Evolutionary conservation across 192 early-diverging fungal species (phyloP).

Genomic region (Helicostylum pulchrum): DNA sequence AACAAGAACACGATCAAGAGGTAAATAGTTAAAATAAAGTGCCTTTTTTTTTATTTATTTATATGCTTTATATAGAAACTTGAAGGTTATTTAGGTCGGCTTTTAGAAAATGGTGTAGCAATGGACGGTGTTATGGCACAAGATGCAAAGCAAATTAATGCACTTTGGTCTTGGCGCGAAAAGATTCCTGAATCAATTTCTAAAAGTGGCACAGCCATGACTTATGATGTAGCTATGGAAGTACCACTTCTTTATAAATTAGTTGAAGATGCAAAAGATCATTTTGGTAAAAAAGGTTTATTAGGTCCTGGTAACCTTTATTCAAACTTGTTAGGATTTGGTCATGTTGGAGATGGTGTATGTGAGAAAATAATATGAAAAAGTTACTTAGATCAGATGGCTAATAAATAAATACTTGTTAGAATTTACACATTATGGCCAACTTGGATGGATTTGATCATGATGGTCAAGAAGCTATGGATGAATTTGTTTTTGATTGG

Average conservation of each 20-base stretch:
- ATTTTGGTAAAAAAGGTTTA: constrained; percentile 55
- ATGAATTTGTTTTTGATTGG: constrained; percentile 90
- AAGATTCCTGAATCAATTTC: constrained; percentile 87
- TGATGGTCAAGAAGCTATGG: constrained; percentile 66
- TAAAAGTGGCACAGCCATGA: constrained; percentile 83
- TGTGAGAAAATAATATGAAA: constrained; percentile 7
- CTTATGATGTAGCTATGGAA: constrained; percentile 94
- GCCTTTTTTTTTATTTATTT: not conserved
- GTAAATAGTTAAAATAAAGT: constrained; percentile 13
- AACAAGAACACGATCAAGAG: constrained; percentile 89
- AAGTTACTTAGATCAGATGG: not conserved
- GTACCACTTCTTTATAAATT: constrained; percentile 80
- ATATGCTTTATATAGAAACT: constrained; percentile 55
- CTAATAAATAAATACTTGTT: not conserved
- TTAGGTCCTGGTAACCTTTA: constrained; percentile 53
- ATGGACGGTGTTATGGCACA: constrained; percentile 89
- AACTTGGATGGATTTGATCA: constrained; percentile 61
- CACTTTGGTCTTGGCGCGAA: constrained; percentile 89
- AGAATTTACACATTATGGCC: constrained; percentile 91
- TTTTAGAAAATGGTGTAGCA: constrained; percentile 70
- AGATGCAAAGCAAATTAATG: constrained; percentile 59
- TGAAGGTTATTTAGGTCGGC: constrained; percentile 61
- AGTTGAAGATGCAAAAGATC: constrained; percentile 67
- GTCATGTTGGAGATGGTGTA: constrained; percentile 93
- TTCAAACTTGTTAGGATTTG: constrained; percentile 80